Evolutionary conservation across 176 grass and related monocot genomes (phyloP), one percentile per base, ranked within the genome.

Genomic region (Stipa capillata): DNA sequence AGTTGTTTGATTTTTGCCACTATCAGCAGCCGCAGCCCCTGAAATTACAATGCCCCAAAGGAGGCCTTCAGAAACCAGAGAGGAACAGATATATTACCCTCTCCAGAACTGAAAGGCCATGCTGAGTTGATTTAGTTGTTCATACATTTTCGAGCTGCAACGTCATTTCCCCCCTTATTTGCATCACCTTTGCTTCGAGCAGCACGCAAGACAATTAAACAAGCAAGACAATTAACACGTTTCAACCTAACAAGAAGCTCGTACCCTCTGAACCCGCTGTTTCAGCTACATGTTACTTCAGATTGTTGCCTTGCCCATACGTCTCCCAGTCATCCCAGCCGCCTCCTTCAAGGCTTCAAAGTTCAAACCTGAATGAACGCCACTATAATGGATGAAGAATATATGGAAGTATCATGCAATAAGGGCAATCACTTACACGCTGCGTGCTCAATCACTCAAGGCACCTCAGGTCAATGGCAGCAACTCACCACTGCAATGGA

Each of bases 41-140:
- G 45, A 18, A 17, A 31, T 39, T 7, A 21, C 5, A 20, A 37
- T 23, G 21, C 18, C 7, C 13, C 8, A 12, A 2, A 11, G 17
- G 32, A 8, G 8, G 5, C 8, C 10, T 29, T 68, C 6, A 21
- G 32, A 39, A 21, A 24, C 34, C 9, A 3, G 35, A 45, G 25
- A 47, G 43, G 73, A 59, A 14, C 47, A 47, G 3, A 21, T 36
- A 67, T 6, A 11, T 29, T 39, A 52, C 33, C 69, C 69, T 74
- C 58, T 74, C 69, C 21, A 11, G 6, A 15, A 17, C 59, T 17
- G 84, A 86, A 81, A 81, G 69, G 84, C 53, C 76, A 61, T 78
- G 39, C 5, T 15, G 39, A 21, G 48, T 5, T 53, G 34, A 75
- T 53, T 24, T 49, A 21, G 73, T 37, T 63, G 39, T 54, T 41